Percentiles rank a stretch among this genome's conserved stretches.
Conservation (phyloP, 306 rosid genomes). For the Senna tora region DNA sequence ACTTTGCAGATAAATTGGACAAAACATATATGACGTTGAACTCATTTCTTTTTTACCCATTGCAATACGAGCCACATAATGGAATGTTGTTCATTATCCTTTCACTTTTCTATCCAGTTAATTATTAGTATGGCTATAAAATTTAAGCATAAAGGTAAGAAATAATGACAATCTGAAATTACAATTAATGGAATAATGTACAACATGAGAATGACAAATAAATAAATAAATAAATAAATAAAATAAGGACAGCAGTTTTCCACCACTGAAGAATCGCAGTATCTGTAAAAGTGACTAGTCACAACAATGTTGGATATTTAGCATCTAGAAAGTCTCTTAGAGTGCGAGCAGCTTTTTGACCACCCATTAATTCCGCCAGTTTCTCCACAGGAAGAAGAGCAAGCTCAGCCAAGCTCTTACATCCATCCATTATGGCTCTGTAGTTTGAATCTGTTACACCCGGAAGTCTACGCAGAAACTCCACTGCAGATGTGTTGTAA, state of each 20-base stretch:
- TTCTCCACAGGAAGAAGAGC: conserved; percentile 82
- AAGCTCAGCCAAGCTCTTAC: conserved; percentile 89
- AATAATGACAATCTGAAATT: conserved; percentile 17
- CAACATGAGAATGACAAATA: conserved; percentile 8
- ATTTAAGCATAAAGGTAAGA: not conserved
- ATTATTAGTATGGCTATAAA: too few relatives aligned
- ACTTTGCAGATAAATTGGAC: too few relatives aligned
- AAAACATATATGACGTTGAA: too few relatives aligned
- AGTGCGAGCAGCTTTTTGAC: conserved; percentile 91
- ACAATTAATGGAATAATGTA: conserved; percentile 32
- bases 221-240: too few relatives aligned
- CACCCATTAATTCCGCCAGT: conserved; percentile 83
- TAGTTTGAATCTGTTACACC: conserved; percentile 90
- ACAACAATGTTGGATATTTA: conserved; percentile 86
- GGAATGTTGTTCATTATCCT: not conserved
- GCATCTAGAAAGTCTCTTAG: conserved; percentile 96
- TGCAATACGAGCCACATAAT: not conserved
- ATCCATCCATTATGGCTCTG: conserved; percentile 86
- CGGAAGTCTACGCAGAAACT: conserved; percentile 90
- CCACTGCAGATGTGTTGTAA: conserved; percentile 92
- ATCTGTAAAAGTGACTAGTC: conserved; percentile 36
- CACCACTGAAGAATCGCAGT: conserved; percentile 30
- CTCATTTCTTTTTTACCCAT: not conserved
- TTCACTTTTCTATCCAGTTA: not conserved
- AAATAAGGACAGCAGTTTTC: conserved; percentile 16